Evolutionary conservation across 257 asterid species (phyloP), one percentile per base, ranked within the genome.

Genomic region (Cinchona pubescens): DNA sequence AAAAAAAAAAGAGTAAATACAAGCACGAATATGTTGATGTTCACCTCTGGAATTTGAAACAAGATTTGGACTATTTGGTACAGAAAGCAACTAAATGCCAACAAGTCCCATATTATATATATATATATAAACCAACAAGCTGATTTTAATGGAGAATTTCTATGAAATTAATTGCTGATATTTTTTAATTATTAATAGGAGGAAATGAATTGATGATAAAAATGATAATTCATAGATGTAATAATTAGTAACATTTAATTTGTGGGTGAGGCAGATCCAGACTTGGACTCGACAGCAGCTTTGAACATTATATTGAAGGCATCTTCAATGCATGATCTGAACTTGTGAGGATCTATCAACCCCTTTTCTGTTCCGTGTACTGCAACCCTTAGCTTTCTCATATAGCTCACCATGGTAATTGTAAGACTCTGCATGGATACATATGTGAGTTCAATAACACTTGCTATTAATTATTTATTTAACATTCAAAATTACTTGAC

Each of bases 371-470:
- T 76, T n/a, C 91, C 94, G n/a, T n/a, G n/a, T 49, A 93, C 67
- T 6, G 94, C 90, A 32, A 93, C 71, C 77, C 93, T 91, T 77
- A 93, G 81, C 45, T 63, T 32, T 51, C 83, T 90, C 88, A 85
- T 82, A 74, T 92, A 92, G 82, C 98, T 92, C 84, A 91, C 72
- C 89, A 92, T 87, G 67, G 93, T 89, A 82, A 92, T 82, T 1
- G 94, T 77, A 5, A 91, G 85, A 77, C 81, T 89, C 98, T 93
- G 91, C 83, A 56, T 56, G n/a, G n/a, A n/a, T n/a, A n/a, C n/a
- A n/a, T n/a, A n/a, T n/a, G 34, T n/a, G 15, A 25, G 63, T 56
- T 10, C 34, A 76, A 53, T n/a, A 38, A 74, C 25, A 23, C 3
- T 34, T 46, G 19, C 43, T 27, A 11, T 58, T 11, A 19, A n/a